A percentile compares a stretch with the other conserved stretches of the same genome.
Evolutionary conservation across 148 eudicot species (phyloP).

Genomic region (Spergularia bocconei): DNA sequence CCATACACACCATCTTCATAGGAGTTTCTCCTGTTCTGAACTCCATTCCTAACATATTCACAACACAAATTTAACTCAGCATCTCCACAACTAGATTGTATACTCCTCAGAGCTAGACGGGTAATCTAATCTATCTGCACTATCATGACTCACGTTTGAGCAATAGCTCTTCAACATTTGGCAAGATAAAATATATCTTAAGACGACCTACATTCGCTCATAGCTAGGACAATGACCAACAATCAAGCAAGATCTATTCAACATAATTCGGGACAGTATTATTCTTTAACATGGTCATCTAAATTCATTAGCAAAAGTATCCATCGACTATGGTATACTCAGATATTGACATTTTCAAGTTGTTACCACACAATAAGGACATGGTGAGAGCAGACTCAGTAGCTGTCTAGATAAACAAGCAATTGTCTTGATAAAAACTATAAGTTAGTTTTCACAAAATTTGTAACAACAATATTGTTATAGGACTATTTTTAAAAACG

Average conservation of each 20-base stretch:
- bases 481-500: too few relatives aligned
- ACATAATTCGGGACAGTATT: not conserved
- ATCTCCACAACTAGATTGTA: not conserved
- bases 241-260: not conserved
- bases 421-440: too few relatives aligned
- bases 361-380: too few relatives aligned
- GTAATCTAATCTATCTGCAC: not conserved
- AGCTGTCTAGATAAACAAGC: too few relatives aligned
- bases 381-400: too few relatives aligned
- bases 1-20: constrained; percentile 89
- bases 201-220: not conserved
- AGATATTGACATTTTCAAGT: too few relatives aligned
- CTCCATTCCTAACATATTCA: constrained; percentile 56
- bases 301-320: too few relatives aligned
- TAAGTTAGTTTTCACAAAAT: too few relatives aligned
- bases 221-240: not conserved
- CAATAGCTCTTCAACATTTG: not conserved
- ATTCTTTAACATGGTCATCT: too few relatives aligned
- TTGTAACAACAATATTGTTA: too few relatives aligned
- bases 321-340: too few relatives aligned
- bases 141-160: not conserved
- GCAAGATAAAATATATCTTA: not conserved
- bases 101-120: not conserved
- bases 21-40: constrained; percentile 88
- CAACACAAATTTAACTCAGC: not conserved